Evolutionary conservation across 805 yeast species (phyloP).

Genomic region (Saturnispora silvae): DNA sequence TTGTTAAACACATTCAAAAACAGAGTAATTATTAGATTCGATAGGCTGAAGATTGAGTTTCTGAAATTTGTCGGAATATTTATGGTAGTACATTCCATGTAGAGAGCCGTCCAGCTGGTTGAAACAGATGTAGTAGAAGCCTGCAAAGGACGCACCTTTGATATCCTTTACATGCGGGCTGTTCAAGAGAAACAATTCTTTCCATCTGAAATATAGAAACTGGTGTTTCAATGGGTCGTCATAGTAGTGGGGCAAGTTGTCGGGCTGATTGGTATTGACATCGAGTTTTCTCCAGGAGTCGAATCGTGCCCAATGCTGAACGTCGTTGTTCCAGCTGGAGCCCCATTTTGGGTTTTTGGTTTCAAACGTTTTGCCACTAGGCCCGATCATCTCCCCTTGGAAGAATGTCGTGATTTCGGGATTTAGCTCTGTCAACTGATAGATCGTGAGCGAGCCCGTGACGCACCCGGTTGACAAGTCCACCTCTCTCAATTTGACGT

Average conservation of each 20-base stretch:
- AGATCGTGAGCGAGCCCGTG: conserved; percentile 55
- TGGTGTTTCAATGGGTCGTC: conserved; percentile 27
- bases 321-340: conserved; percentile 37
- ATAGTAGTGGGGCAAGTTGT: conserved; percentile 17
- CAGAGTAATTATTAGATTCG: neutral
- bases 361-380: conserved; percentile 39
- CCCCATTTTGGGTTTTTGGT: conserved; percentile 50
- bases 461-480: conserved; percentile 42
- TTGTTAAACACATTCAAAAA: conserved; percentile 1
- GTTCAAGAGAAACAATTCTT: conserved; percentile 77
- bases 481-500: conserved; percentile 60
- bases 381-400: conserved; percentile 60
- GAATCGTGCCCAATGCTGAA: conserved; percentile 55
- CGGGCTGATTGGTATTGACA: conserved; percentile 24
- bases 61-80: conserved; percentile 69
- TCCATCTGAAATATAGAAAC: conserved; percentile 85
- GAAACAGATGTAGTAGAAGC: conserved; percentile 81
- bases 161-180: conserved; percentile 56
- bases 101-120: conserved; percentile 68
- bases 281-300: conserved; percentile 27
- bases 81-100: conserved; percentile 74
- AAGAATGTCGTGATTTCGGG: conserved; percentile 63
- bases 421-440: conserved; percentile 51
- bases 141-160: conserved; percentile 78
- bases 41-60: conserved; percentile 46